phyloP scores from a whole-genome alignment of 148 eudicot species.

The Rhododendron williamsianum region DNA sequence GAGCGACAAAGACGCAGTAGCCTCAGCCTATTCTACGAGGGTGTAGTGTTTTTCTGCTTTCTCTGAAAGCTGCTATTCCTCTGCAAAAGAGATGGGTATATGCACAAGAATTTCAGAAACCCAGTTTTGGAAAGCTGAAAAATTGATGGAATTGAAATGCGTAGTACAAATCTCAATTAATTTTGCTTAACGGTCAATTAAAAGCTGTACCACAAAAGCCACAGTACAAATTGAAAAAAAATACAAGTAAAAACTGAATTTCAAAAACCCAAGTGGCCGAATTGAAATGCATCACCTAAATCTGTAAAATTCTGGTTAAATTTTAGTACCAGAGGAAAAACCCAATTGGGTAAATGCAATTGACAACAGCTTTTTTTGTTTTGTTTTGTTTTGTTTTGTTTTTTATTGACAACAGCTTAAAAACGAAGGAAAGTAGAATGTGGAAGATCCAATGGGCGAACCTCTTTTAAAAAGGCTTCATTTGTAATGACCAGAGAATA shows the following conservation, averaged over 20 bases:
- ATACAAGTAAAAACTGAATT: neutral
- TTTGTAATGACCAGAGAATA: neutral
- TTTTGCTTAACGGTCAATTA: neutral
- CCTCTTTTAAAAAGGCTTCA: neutral
- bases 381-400: too few relatives aligned
- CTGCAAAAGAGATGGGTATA: neutral
- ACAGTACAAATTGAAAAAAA: neutral
- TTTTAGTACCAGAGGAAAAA: neutral
- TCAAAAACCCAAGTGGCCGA: neutral
- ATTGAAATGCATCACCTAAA: neutral
- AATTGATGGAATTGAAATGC: neutral
- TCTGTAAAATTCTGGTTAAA: neutral
- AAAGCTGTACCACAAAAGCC: neutral
- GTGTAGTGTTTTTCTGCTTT: neutral
- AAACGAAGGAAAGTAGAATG: neutral
- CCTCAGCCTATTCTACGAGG: neutral
- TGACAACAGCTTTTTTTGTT: neutral
- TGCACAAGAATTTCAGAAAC: neutral
- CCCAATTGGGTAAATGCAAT: neutral
- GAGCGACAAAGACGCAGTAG: slow-evolving; percentile 25
- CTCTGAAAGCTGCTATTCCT: neutral
- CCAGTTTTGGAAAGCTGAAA: neutral
- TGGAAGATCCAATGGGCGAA: neutral
- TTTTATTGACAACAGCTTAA: neutral
- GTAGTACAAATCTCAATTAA: neutral